Evolutionary conservation across 2,329 filamentous ascomycete species (phyloP).

Genomic region (Byssoonygena ceratinophila): DNA sequence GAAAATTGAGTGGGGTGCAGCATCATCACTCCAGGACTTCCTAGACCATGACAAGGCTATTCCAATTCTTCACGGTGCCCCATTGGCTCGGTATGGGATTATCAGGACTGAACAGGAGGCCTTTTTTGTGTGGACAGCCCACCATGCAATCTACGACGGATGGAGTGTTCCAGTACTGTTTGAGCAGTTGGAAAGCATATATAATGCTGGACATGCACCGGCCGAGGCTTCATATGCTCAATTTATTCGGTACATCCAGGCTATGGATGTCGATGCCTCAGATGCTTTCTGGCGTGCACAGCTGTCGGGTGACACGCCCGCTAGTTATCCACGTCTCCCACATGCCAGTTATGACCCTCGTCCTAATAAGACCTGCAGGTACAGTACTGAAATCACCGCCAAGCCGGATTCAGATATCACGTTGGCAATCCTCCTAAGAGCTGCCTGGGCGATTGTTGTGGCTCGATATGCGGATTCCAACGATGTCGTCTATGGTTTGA

Average conservation of each 20-base stretch:
- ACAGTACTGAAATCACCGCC: too few relatives aligned
- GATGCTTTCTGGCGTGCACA: background rate
- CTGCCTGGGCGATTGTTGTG: constrained; percentile 7
- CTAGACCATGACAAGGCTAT: constrained; percentile 21
- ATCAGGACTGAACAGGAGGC: background rate
- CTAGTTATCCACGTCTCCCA: background rate
- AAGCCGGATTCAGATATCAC: constrained; percentile 18
- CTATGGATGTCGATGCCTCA: background rate
- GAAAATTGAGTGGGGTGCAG: too few relatives aligned
- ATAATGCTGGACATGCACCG: constrained; percentile 2
- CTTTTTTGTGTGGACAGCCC: constrained; percentile 25
- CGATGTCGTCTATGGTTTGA: constrained; percentile 36
- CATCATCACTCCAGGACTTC: constrained; percentile 11
- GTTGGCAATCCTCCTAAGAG: constrained; percentile 19
- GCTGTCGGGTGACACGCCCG: background rate
- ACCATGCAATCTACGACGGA: constrained; percentile 34
- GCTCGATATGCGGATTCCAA: constrained; percentile 18
- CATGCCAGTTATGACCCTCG: constrained; percentile 16
- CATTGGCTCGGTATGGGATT: constrained; percentile 19
- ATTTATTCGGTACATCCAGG: background rate
- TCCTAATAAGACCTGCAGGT: too few relatives aligned
- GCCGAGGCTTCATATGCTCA: background rate
- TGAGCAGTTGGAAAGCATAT: constrained; percentile 21
- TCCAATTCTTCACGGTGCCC: constrained; percentile 18
- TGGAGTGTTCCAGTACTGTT: constrained; percentile 29